These are phyloP conservation scores for Calonectria hawksworthii DNA, from an alignment of 2,329 filamentous ascomycete genomes.

Conservation along the genomic window DNA sequence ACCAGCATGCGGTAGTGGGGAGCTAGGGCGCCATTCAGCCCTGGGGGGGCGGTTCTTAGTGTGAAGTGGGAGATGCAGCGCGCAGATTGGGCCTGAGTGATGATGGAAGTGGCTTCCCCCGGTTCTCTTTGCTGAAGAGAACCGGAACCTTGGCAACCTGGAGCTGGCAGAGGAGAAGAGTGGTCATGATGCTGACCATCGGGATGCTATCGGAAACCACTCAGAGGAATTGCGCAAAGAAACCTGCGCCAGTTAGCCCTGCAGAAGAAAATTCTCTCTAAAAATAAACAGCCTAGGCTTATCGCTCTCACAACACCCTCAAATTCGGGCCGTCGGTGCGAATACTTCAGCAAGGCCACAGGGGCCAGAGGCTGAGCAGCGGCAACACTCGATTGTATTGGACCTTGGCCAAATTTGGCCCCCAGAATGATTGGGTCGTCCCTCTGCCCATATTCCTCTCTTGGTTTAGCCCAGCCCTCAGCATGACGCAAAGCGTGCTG, in stretches of 20 bases:
- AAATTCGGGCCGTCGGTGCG: not conserved
- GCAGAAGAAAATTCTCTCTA: not conserved
- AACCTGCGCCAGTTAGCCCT: not conserved
- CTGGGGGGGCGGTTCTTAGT: not conserved
- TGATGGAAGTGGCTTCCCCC: slow-evolving; percentile 4
- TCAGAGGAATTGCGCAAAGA: not conserved
- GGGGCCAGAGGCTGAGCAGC: not conserved
- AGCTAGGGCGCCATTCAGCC: not conserved
- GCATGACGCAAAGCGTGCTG: slow-evolving; percentile 6
- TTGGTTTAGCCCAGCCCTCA: not conserved
- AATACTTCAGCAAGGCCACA: not conserved
- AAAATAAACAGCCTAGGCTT: not conserved
- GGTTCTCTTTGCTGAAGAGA: not conserved
- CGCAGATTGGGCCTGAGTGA: not conserved
- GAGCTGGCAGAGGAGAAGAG: not conserved
- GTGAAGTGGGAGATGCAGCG: not conserved
- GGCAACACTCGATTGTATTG: not conserved
- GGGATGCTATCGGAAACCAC: not conserved
- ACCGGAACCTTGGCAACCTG: not conserved
- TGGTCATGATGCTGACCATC: not conserved
- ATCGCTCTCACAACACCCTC: not conserved
- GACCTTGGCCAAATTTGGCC: not conserved
- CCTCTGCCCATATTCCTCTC: not conserved
- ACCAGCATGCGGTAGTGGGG: slow-evolving; percentile 1
- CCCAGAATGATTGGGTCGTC: not conserved